A percentile compares a stretch with the other conserved stretches of the same genome.
phyloP scores from a whole-genome alignment of 148 eudicot species.

The Spergularia marina region DNA sequence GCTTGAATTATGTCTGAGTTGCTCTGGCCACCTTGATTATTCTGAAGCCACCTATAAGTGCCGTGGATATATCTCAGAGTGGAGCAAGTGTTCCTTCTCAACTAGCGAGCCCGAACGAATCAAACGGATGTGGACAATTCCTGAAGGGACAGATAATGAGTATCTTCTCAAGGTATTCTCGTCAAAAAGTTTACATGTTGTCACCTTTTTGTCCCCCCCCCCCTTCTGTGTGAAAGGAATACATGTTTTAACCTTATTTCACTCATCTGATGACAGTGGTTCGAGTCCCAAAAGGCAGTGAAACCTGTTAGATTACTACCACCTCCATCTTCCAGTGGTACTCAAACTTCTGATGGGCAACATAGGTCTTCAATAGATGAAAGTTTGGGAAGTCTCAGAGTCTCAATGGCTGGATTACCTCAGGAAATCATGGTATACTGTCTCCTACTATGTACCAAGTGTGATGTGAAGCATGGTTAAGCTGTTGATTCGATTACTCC shows the following conservation, averaged over 20 bases:
- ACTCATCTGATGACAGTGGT: slow-evolving; percentile 60
- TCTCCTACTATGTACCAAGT: slow-evolving; percentile 16
- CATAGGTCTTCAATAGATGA: slow-evolving; percentile 52
- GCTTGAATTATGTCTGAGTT: slow-evolving; percentile 55
- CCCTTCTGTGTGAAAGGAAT: too few relatives aligned
- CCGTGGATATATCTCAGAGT: slow-evolving; percentile 75
- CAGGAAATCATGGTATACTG: slow-evolving; percentile 55
- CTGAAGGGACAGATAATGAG: slow-evolving; percentile 65
- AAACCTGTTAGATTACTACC: slow-evolving; percentile 71
- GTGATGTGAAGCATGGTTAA: not conserved
- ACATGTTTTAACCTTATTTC: slow-evolving; percentile 14
- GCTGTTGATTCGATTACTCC: not conserved
- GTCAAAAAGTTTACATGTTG: too few relatives aligned
- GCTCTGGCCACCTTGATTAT: slow-evolving; percentile 70
- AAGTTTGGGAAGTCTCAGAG: slow-evolving; percentile 62
- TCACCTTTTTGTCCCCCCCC: too few relatives aligned
- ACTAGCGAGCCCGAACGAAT: slow-evolving; percentile 67
- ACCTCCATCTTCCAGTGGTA: slow-evolving; percentile 53
- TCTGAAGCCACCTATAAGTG: slow-evolving; percentile 78
- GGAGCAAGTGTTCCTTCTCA: slow-evolving; percentile 90
- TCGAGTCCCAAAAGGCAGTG: slow-evolving; percentile 60
- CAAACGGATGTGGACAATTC: slow-evolving; percentile 90
- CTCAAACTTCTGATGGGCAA: slow-evolving; percentile 41
- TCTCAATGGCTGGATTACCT: slow-evolving; percentile 56
- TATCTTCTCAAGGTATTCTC: slow-evolving; percentile 71